phyloP scores from a whole-genome alignment of 2,329 filamentous ascomycete genomes.

The Colletotrichum agaves region DNA sequence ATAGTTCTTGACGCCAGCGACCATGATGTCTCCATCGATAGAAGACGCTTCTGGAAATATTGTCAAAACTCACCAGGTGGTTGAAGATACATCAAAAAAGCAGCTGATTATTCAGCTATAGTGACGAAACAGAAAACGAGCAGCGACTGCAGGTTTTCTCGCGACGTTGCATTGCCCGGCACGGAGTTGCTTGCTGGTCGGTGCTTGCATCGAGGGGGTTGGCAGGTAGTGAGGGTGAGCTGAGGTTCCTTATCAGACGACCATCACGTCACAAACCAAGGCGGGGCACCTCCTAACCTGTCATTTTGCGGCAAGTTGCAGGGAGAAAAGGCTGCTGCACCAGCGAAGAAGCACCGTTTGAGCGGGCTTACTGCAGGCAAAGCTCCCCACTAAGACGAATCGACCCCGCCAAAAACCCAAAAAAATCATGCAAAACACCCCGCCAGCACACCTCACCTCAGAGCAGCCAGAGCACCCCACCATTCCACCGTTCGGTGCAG shows the following conservation, averaged over 20 bases:
- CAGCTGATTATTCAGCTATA: conserved; percentile 6
- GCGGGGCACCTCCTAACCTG: conserved; percentile 24
- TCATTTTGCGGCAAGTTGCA: not conserved
- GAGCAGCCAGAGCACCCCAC: conserved; percentile 41
- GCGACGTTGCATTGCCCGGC: conserved; percentile 4
- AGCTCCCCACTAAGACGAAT: conserved; percentile 33
- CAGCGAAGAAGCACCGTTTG: not conserved
- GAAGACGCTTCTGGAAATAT: not conserved
- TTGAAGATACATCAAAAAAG: not conserved
- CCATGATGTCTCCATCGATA: not conserved
- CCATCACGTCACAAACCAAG: conserved; percentile 40
- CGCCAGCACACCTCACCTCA: conserved; percentile 41
- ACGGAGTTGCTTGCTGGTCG: not conserved
- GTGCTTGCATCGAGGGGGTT: not conserved
- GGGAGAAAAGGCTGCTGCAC: not conserved
- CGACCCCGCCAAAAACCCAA: conserved; percentile 41
- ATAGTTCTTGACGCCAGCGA: not conserved
- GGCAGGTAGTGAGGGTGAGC: conserved; percentile 17
- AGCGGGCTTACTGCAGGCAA: not conserved
- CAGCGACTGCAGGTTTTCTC: conserved; percentile 4
- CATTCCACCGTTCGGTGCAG: conserved; percentile 10
- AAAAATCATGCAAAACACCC: conserved; percentile 36
- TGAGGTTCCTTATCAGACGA: conserved; percentile 34
- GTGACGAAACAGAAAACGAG: conserved; percentile 19
- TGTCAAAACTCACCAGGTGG: not conserved